Conservation (phyloP, 2,329 filamentous ascomycete genomes). For the Xylaria sp. region DNA sequence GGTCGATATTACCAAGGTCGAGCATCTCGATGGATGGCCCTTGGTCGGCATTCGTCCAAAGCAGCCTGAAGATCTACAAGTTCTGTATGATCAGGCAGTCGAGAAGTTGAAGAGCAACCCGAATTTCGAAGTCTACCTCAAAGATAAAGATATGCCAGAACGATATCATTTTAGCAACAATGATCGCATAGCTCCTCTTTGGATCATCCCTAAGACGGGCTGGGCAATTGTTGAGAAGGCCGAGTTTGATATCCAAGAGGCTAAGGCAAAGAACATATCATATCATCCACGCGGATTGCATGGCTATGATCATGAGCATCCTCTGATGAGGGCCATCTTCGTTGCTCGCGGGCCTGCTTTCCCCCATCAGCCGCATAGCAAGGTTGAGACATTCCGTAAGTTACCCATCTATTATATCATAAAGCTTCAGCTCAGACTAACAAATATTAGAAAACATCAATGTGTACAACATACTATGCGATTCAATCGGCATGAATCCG, state of each 20-base stretch:
- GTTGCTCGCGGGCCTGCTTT: constrained; percentile 92
- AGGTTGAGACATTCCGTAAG: constrained; percentile 84
- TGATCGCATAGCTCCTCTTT: constrained; percentile 89
- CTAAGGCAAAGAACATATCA: constrained; percentile 67
- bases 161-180: constrained; percentile 92
- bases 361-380: constrained; percentile 82
- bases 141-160: constrained; percentile 87
- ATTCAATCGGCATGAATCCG: constrained; percentile 79
- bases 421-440: constrained; percentile 41
- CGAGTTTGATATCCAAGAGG: constrained; percentile 80
- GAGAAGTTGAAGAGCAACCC: constrained; percentile 69
- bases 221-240: constrained; percentile 88
- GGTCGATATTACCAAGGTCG: constrained; percentile 79
- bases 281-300: constrained; percentile 89
- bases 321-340: constrained; percentile 96
- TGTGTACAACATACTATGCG: constrained; percentile 94
- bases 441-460: constrained; percentile 80
- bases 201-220: constrained; percentile 91
- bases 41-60: constrained; percentile 88
- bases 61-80: constrained; percentile 70
- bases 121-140: constrained; percentile 86
- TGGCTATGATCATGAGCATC: constrained; percentile 94
- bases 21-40: constrained; percentile 93
- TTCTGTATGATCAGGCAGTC: constrained; percentile 71
- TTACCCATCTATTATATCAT: constrained; percentile 40